Conservation (phyloP, 345 rosid genomes). For the Psidium guajava region DNA sequence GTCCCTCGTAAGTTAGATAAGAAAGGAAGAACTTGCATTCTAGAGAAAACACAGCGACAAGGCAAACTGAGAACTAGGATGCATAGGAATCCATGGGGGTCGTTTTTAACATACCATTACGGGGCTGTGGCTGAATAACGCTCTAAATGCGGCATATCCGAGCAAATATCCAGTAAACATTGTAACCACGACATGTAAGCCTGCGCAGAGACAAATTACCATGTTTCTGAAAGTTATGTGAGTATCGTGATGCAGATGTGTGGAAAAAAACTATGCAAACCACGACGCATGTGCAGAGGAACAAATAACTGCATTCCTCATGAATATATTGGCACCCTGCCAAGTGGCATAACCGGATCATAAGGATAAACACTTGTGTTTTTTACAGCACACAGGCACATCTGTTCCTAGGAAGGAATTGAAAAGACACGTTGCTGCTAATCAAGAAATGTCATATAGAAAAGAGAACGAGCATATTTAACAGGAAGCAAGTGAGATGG, state of each 20-base stretch:
- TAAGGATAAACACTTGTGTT: not conserved
- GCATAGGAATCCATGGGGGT: not conserved
- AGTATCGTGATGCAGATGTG: not conserved
- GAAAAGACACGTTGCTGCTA: not conserved
- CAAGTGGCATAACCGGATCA: not conserved
- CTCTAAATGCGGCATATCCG: conserved; percentile 78
- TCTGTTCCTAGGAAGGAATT: not conserved
- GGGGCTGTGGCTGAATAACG: conserved; percentile 60
- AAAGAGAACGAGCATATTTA: not conserved
- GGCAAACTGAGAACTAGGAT: not conserved
- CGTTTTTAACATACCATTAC: conserved; percentile 35
- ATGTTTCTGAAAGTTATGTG: not conserved
- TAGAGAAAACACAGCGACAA: not conserved
- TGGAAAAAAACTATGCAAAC: not conserved
- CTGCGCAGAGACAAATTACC: conserved; percentile 18
- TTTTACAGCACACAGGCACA: not conserved
- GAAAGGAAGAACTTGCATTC: not conserved
- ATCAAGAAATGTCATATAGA: not conserved
- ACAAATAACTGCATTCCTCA: not conserved
- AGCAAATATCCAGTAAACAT: conserved; percentile 97
- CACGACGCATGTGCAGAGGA: not conserved
- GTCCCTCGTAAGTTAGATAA: not conserved
- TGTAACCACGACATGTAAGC: conserved; percentile 68
- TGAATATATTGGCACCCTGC: not conserved
- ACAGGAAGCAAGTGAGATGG: not conserved